Evolutionary conservation across 23 red algal genomes (phyloP).

Genomic region (Agarophyton chilense): DNA sequence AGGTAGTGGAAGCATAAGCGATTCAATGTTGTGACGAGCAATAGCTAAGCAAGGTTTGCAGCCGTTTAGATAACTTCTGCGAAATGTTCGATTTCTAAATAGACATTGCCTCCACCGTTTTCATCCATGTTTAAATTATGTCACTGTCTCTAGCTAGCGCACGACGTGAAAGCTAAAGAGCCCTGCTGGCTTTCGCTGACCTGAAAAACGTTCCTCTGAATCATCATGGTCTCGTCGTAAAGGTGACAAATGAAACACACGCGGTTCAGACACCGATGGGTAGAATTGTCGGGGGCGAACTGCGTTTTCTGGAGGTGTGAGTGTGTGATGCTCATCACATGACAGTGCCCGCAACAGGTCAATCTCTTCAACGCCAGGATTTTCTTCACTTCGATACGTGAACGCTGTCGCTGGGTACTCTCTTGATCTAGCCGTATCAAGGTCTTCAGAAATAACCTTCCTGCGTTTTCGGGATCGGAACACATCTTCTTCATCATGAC

Average conservation of each 20-base stretch:
- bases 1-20: too few species aligned
- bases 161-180: background rate
- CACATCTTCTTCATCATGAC: background rate
- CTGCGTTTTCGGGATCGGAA: background rate
- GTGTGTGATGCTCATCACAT: background rate
- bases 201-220: background rate
- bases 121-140: too few species aligned
- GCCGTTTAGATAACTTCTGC: too few species aligned
- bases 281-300: background rate
- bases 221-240: background rate
- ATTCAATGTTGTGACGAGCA: too few species aligned
- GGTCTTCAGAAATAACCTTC: background rate
- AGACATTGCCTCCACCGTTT: too few species aligned
- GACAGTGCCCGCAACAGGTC: background rate
- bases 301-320: background rate
- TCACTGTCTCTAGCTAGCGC: background rate
- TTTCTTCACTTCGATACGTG: background rate
- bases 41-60: too few species aligned
- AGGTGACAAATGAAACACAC: background rate
- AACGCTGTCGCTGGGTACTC: conserved; percentile 19
- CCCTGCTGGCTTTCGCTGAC: background rate
- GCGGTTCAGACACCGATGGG: background rate
- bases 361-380: background rate
- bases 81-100: too few species aligned
- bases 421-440: conserved; percentile 32